A percentile compares a stretch with the other conserved stretches of the same genome.
Evolutionary conservation across 2,329 filamentous ascomycete genomes (phyloP).

Genomic region (Verticillium albo-atrum): DNA sequence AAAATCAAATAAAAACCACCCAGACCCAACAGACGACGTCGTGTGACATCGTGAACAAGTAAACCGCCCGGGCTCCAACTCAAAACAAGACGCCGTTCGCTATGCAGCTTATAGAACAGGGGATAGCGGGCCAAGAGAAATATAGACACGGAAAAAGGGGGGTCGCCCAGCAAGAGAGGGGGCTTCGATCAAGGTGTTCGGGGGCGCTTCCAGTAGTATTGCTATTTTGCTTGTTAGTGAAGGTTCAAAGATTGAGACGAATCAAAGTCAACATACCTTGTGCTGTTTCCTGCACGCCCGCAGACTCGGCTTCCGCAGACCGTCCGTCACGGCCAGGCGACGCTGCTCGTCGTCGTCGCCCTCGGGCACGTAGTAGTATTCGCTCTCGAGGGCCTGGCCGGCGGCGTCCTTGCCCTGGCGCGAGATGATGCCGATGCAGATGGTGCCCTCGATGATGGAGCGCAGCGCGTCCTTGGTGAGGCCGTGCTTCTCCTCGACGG

Average conservation of each 20-base stretch:
- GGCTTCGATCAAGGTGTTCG: constrained; percentile 45
- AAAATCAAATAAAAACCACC: constrained; percentile 4
- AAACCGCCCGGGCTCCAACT: background rate
- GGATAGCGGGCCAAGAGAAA: constrained; percentile 3
- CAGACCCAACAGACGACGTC: background rate
- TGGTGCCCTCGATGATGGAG: constrained; percentile 65
- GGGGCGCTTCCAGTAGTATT: constrained; percentile 68
- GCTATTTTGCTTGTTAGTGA: constrained; percentile 33
- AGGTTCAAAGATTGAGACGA: background rate
- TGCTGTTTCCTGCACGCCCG: constrained; percentile 91
- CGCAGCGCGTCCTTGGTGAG: constrained; percentile 63
- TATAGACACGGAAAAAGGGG: constrained; percentile 5
- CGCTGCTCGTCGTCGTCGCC: constrained; percentile 75
- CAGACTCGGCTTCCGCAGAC: constrained; percentile 82
- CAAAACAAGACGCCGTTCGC: constrained; percentile 11
- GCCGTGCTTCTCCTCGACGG: constrained; percentile 55
- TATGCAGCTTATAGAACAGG: constrained; percentile 11
- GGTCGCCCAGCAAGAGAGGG: background rate
- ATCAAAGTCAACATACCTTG: constrained; percentile 60
- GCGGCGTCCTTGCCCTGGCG: constrained; percentile 95
- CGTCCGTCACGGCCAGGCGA: constrained; percentile 77
- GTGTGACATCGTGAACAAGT: constrained; percentile 2
- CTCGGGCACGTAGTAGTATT: constrained; percentile 95
- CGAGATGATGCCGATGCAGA: constrained; percentile 82
- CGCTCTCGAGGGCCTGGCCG: constrained; percentile 87